phyloP scores from a whole-genome alignment of 805 yeast genomes.

The Yarrowia sp. region DNA sequence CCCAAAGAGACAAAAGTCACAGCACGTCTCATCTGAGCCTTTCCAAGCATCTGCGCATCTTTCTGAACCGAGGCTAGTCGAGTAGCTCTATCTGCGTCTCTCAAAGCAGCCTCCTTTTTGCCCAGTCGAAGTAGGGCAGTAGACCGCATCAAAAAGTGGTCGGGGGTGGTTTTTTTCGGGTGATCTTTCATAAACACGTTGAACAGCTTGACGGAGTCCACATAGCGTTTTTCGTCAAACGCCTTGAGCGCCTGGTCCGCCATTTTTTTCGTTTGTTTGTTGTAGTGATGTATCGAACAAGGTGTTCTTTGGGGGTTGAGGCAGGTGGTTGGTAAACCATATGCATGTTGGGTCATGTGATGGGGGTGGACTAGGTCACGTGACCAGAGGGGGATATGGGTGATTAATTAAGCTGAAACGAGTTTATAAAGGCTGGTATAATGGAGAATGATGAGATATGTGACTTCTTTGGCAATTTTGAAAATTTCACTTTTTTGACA shows the following conservation, averaged over 20 bases:
- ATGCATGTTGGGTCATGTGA: neutral
- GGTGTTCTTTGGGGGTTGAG: neutral
- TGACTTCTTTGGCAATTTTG: too few relatives aligned
- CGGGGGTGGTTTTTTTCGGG: constrained; percentile 28
- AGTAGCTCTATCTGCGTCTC: constrained; percentile 35
- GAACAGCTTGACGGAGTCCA: constrained; percentile 27
- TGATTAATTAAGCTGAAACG: too few relatives aligned
- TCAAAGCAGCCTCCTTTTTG: constrained; percentile 30
- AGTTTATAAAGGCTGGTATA: too few relatives aligned
- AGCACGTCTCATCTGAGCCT: constrained; percentile 40
- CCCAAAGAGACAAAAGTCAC: constrained; percentile 34
- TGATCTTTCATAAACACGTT: constrained; percentile 20
- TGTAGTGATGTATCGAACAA: neutral
- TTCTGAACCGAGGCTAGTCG: neutral
- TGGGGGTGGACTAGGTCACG: neutral
- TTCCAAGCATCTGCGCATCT: constrained; percentile 30
- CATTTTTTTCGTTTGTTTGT: neutral
- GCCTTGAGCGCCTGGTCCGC: neutral
- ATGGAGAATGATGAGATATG: too few relatives aligned
- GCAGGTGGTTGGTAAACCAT: neutral
- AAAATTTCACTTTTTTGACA: too few relatives aligned
- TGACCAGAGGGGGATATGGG: too few relatives aligned
- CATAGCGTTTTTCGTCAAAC: constrained; percentile 27
- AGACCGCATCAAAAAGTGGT: constrained; percentile 31
- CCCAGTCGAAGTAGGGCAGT: constrained; percentile 30